A percentile compares a stretch with the other conserved stretches of the same genome.
These are phyloP conservation scores for Blechomonas ayalai DNA, from an alignment of 208 protist genomes.

Conservation along the genomic window DNA sequence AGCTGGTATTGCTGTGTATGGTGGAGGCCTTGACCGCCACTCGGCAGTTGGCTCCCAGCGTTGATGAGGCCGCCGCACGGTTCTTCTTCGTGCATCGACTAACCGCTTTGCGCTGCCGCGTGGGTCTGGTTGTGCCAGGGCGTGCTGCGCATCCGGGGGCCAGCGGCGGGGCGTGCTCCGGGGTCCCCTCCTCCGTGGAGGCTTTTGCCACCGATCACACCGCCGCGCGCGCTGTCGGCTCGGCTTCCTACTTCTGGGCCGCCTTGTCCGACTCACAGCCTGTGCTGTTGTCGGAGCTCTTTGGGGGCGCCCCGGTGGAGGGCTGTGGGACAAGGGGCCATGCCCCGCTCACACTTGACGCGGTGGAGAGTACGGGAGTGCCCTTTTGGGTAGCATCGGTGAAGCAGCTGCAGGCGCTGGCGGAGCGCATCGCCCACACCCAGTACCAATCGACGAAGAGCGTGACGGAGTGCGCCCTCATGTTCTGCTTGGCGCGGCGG, in stretches of 20 bases:
- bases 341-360: not conserved
- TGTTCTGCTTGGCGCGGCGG: slow-evolving; percentile 84
- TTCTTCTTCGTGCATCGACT: slow-evolving; percentile 69
- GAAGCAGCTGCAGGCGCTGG: slow-evolving; percentile 44
- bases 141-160: slow-evolving; percentile 1
- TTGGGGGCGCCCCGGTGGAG: slow-evolving; percentile 8
- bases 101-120: slow-evolving; percentile 37
- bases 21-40: slow-evolving; percentile 51
- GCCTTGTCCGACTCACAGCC: slow-evolving; percentile 63
- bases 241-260: slow-evolving; percentile 44
- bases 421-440: slow-evolving; percentile 66
- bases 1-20: slow-evolving; percentile 67
- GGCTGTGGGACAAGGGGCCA: not conserved
- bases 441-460: slow-evolving; percentile 72
- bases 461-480: slow-evolving; percentile 73
- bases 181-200: slow-evolving; percentile 19
- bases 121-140: slow-evolving; percentile 16
- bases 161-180: not conserved
- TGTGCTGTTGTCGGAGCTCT: slow-evolving; percentile 30
- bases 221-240: slow-evolving; percentile 12
- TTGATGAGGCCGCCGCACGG: slow-evolving; percentile 66
- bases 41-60: slow-evolving; percentile 30
- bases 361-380: slow-evolving; percentile 44
- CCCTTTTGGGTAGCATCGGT: slow-evolving; percentile 63
- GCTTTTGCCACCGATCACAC: slow-evolving; percentile 25